Evolutionary conservation across 805 yeast genomes (phyloP), one percentile per base, ranked within the genome.

Genomic region (Candida sithepensis): DNA sequence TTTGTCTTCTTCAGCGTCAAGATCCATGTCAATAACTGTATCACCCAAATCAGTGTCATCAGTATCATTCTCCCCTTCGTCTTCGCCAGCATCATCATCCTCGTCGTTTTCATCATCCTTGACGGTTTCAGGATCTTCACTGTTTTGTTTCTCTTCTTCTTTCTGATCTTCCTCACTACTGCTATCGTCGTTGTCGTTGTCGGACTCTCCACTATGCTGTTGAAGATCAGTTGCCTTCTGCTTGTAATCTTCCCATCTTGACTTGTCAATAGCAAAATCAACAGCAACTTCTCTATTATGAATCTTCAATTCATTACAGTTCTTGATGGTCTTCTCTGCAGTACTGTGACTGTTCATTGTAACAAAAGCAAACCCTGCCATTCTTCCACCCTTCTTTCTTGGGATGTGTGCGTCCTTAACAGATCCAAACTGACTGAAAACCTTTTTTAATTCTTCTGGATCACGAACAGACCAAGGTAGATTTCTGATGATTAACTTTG

Each of bases 351-450:
- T 88, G 60, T 81, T 81, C 96, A 94, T 86, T 0, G 94, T 85
- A 9, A 94, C 90, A 66, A 94, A 94, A 0, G 90, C 99, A 76
- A 92, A 94, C 10, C 99, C 99, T 50, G 85, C 72, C 94, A 94
- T 86, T 64, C 79, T 83, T 14, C 97, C 96, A 43, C 89, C 95
- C 42, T 78, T 75, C 61, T 87, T 88, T 59, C 88, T 81, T 41
- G 99, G 99, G 55, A 94, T 88, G 56, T 82, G 81, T 0, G 92
- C 96, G 60, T 90, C 96, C 22, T 79, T 81, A 32, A 94, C 96
- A 24, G 86, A 84, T 44, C 99, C 99, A 63, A 71, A 94, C 59
- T 81, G 81, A 48, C 75, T 68, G 62, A 94, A 94, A 7, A 82
- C 60, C 56, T 82, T 82, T 60, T 78, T 82, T 59, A 94, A 73